phyloP scores from a whole-genome alignment of 2,329 filamentous ascomycete genomes.

The Didymella arachidicola region DNA sequence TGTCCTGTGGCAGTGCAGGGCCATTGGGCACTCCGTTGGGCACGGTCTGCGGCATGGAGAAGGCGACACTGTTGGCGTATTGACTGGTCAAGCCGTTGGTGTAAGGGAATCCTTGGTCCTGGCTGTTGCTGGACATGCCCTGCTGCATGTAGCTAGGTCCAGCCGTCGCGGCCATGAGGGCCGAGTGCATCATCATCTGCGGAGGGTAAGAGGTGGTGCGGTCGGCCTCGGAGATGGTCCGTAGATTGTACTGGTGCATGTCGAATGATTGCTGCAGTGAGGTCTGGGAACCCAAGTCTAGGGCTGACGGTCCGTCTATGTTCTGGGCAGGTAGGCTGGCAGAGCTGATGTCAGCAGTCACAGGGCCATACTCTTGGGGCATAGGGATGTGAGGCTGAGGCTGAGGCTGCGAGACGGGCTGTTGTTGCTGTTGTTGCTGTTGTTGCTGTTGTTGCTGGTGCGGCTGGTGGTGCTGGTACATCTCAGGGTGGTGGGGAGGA shows the following conservation, averaged over 20 bases:
- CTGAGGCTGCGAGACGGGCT: constrained; percentile 28
- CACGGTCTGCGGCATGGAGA: constrained; percentile 35
- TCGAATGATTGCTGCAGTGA: constrained; percentile 45
- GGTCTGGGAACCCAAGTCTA: constrained; percentile 44
- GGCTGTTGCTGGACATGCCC: constrained; percentile 34
- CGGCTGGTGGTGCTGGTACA: constrained; percentile 13
- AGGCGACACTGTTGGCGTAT: constrained; percentile 36
- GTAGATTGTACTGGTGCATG: constrained; percentile 43
- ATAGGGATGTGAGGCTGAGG: constrained; percentile 39
- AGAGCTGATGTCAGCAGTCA: constrained; percentile 48
- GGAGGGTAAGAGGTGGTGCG: constrained; percentile 37
- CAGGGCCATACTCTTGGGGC: constrained; percentile 38
- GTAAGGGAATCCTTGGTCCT: constrained; percentile 31
- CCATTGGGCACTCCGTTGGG: constrained; percentile 37
- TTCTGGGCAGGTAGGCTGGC: constrained; percentile 44
- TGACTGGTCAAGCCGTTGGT: constrained; percentile 32
- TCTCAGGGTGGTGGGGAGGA: constrained; percentile 15
- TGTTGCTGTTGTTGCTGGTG: constrained; percentile 6
- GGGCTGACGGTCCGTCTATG: constrained; percentile 41
- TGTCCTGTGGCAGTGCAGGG: constrained; percentile 31
- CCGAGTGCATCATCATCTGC: constrained; percentile 47
- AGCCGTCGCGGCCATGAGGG: constrained; percentile 46
- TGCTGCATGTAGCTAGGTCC: constrained; percentile 46
- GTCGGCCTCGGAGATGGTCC: constrained; percentile 46
- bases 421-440: constrained; percentile 15